phyloP scores from a whole-genome alignment of 345 rosid species.

The Euphorbia peplus region DNA sequence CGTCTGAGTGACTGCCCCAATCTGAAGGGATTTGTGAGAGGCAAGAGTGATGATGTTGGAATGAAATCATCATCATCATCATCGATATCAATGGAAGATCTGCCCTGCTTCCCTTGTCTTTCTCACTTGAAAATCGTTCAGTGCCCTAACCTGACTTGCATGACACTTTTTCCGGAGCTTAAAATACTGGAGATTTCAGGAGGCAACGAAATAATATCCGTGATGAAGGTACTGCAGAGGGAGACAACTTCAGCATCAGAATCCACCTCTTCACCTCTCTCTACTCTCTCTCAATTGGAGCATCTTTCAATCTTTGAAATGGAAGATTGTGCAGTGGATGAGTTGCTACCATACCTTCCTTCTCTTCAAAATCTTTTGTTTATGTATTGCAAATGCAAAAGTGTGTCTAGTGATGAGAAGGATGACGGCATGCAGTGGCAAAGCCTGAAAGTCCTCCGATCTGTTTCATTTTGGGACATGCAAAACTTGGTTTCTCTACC shows the following conservation, averaged over 20 bases:
- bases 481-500: slow-evolving; percentile 15
- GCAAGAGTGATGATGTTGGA: too few species aligned
- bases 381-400: too few species aligned
- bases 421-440: slow-evolving; percentile 6
- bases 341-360: slow-evolving; percentile 7
- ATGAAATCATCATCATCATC: too few species aligned
- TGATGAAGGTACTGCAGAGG: neutral
- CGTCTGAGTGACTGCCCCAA: accelerated
- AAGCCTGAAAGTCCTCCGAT: slow-evolving; percentile 10
- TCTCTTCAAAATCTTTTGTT: neutral
- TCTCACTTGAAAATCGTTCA: neutral
- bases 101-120: neutral
- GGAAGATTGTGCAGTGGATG: neutral
- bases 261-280: neutral
- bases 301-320: neutral
- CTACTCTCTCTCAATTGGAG: slow-evolving; percentile 2
- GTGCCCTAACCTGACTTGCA: slow-evolving; percentile 2
- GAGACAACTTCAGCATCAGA: neutral
- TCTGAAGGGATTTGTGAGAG: slow-evolving; percentile 12
- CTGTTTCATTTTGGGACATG: neutral
- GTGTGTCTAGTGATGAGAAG: too few species aligned
- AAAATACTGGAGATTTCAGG: neutral
- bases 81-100: neutral
- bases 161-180: slow-evolving; percentile 20
- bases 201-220: too few species aligned